Evolutionary conservation across 495 filamentous ascomycete species (phyloP), one percentile per base, ranked within the genome.

Genomic region (Penicillium bovifimosum): DNA sequence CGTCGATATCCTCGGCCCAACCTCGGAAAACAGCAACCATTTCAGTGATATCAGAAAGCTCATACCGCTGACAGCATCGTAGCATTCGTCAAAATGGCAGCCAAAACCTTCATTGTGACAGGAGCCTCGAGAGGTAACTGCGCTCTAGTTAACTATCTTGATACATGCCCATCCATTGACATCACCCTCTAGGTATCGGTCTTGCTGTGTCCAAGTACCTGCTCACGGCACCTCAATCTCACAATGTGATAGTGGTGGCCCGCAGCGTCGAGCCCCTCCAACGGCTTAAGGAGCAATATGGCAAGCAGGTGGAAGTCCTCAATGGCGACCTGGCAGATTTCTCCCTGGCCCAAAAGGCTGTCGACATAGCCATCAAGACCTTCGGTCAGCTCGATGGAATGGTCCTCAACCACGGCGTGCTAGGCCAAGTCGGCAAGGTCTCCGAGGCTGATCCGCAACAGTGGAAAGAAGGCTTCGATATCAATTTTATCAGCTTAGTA

Each of bases 381-480:
- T 96, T 89, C 61, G 81, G 83, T n/a, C 73, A 69, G 27, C 70
- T 97, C 6, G 90, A 98, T 62, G 86, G 85, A 0, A 62, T 98
- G 38, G 82, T 96, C 16, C 69, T 98, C 35, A 96, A 96, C 64
- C 93, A 98, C 64, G 91, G 90, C 3, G 76, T 85, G 7, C 67
- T 98, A 32, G 78, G 82, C 16, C 90, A 91, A 14, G 86, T 96
- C n/a, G 81, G 80, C 18, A 84, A 80, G 49, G 71, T 96, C 43
- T 81, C 71, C 10, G 76, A 90, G 16, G 72, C 77, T 6, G 76
- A 80, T 44, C 56, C 78, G 0, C 79, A 87, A 50, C 84, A 87
- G 52, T 96, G 90, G 90, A 82, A 80, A 65, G 64, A 67, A n/a
- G 72, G 77, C 13, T 96, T 87, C 59, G 86, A 95, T 57, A 76